Conservation (phyloP, 2,329 filamentous ascomycete species). For the Pseudofabraea citricarpa region DNA sequence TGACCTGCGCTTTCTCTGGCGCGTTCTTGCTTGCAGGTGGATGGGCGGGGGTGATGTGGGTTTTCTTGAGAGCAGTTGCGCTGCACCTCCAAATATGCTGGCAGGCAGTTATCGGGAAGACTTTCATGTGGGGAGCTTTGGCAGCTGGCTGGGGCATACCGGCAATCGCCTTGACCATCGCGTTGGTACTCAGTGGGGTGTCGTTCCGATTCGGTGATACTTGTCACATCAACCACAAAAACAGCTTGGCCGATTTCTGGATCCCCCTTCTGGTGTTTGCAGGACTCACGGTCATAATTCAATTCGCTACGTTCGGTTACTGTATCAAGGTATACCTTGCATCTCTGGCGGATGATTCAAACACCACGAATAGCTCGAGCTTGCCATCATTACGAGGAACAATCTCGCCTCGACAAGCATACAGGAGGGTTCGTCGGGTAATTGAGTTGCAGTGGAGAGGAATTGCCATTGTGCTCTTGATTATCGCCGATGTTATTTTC, state of each 20-base stretch:
- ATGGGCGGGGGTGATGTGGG: conserved; percentile 81
- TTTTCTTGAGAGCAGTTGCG: conserved; percentile 83
- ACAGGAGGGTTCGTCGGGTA: conserved; percentile 79
- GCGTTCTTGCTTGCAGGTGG: conserved; percentile 82
- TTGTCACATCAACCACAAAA: conserved; percentile 88
- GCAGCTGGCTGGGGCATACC: conserved; percentile 81
- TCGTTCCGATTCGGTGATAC: conserved; percentile 88
- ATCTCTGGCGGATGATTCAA: conserved; percentile 69
- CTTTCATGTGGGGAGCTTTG: conserved; percentile 85
- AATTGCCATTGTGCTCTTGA: conserved; percentile 83
- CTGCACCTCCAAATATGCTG: conserved; percentile 98
- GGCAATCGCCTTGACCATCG: conserved; percentile 66
- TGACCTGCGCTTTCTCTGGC: conserved; percentile 83
- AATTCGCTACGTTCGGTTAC: conserved; percentile 83
- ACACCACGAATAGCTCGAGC: conserved; percentile 65
- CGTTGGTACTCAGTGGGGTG: conserved; percentile 80
- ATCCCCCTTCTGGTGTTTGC: conserved; percentile 79
- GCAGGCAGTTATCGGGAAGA: conserved; percentile 83
- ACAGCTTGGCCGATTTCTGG: conserved; percentile 85
- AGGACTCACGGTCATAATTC: conserved; percentile 70
- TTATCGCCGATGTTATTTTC: conserved; percentile 87
- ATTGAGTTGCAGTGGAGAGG: conserved; percentile 92
- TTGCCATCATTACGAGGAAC: conserved; percentile 66
- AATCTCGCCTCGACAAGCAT: conserved; percentile 80
- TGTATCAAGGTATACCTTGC: conserved; percentile 93